A percentile compares a stretch with the other conserved stretches of the same genome.
These are phyloP conservation scores for Erodium moschatum DNA, from an alignment of 441 rosid species.

Conservation along the genomic window DNA sequence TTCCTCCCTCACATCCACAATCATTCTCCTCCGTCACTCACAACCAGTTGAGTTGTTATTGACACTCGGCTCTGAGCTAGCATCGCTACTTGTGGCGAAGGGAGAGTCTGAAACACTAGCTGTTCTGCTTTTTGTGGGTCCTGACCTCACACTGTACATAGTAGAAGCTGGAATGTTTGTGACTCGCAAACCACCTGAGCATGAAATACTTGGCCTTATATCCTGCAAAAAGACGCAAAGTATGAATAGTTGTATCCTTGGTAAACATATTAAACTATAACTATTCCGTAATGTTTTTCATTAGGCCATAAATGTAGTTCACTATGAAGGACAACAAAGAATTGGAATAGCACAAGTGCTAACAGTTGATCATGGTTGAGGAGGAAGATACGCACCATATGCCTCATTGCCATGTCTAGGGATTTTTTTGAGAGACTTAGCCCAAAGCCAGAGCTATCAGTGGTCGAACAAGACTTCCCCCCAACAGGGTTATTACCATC, in stretches of 20 bases:
- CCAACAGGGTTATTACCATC: conserved; percentile 37
- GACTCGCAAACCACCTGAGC: conserved; percentile 45
- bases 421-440: conserved; percentile 67
- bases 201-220: conserved; percentile 47
- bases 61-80: conserved; percentile 65
- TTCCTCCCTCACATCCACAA: conserved; percentile 42
- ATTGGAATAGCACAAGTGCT: neutral
- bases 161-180: conserved; percentile 72
- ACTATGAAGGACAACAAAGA: neutral
- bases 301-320: neutral
- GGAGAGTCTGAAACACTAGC: conserved; percentile 53
- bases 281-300: neutral
- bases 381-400: conserved; percentile 46
- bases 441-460: conserved; percentile 57
- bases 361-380: neutral
- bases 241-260: neutral
- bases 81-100: conserved; percentile 55
- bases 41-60: conserved; percentile 50
- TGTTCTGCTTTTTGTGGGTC: conserved; percentile 45
- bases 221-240: conserved; percentile 35
- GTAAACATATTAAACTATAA: neutral
- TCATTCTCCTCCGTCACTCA: conserved; percentile 43
- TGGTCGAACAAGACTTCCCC: conserved; percentile 32
- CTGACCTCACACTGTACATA: conserved; percentile 60
- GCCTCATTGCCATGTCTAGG: conserved; percentile 77